Conservation (phyloP, 2,329 filamentous ascomycete genomes). For the Aspergillus aculeatinus region DNA sequence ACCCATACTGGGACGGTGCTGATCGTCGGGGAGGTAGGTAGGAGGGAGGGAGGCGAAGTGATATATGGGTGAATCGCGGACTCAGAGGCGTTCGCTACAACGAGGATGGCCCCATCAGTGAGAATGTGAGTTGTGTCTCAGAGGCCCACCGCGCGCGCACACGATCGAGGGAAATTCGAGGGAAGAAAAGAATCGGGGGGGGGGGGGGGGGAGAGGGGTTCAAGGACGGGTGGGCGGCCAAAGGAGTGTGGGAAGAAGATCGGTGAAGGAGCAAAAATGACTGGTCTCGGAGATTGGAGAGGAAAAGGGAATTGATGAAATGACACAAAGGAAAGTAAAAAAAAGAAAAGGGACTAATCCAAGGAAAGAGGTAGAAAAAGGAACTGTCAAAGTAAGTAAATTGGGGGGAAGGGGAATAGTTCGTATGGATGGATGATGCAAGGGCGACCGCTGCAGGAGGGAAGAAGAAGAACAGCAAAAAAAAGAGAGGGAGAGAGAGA, state of each 20-base stretch:
- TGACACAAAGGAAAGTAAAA: background rate
- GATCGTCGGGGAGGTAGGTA: background rate
- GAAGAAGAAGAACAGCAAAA: background rate
- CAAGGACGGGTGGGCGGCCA: background rate
- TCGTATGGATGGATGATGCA: slow-evolving; percentile 14
- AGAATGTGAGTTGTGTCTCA: slow-evolving; percentile 6
- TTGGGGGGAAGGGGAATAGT: background rate
- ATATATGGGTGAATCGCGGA: slow-evolving; percentile 2
- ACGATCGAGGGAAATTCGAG: slow-evolving; percentile 3
- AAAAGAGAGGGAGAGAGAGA: background rate
- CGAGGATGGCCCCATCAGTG: slow-evolving; percentile 18
- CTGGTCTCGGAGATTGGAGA: slow-evolving; percentile 1
- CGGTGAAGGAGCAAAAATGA: slow-evolving; percentile 12
- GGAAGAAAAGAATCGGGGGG: slow-evolving; percentile 3
- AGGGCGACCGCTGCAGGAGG: slow-evolving; percentile 18
- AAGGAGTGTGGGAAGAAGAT: slow-evolving; percentile 8
- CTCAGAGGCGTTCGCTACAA: slow-evolving; percentile 7
- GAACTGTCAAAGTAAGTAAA: slow-evolving; percentile 1
- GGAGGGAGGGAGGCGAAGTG: slow-evolving; percentile 1
- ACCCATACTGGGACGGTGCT: slow-evolving; percentile 30
- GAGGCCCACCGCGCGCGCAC: background rate
- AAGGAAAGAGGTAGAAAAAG: slow-evolving; percentile 3
- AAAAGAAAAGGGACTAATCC: background rate
- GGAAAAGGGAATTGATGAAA: slow-evolving; percentile 1
- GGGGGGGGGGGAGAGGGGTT: background rate